Evolutionary conservation across 495 filamentous ascomycete species (phyloP).

Genomic region (Friedmanniomyces endolithicus): DNA sequence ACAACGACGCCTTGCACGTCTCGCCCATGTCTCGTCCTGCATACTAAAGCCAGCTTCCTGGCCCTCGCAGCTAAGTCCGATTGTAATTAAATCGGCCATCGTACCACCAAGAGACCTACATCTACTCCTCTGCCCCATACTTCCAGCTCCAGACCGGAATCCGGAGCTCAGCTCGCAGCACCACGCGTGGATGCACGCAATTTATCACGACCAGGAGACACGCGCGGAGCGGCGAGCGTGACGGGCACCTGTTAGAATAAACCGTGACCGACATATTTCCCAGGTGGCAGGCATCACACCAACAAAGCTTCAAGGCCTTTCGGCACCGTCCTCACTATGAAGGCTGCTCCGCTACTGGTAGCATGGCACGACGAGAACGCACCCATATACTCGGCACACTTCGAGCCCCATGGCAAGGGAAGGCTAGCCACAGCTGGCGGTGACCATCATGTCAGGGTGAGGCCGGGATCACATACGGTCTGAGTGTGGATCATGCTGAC

Average conservation of each 20-base stretch:
- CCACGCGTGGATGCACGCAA: no score
- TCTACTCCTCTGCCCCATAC: no score
- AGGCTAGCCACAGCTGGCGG: constrained; percentile 88
- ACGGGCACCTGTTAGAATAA: no score
- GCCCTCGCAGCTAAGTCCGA: neutral
- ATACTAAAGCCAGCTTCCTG: neutral
- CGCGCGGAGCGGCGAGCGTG: no score
- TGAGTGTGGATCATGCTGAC: neutral
- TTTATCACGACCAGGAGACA: no score
- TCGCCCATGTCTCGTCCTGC: neutral
- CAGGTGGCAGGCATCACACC: no score
- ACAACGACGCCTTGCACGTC: neutral
- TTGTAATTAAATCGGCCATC: neutral
- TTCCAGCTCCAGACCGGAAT: no score
- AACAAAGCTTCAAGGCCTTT: no score
- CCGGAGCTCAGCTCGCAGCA: no score
- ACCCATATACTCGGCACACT: constrained; percentile 91
- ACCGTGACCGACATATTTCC: no score
- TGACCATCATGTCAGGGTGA: constrained; percentile 91
- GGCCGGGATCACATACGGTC: constrained; percentile 27
- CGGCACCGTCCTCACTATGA: constrained; percentile 46
- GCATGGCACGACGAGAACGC: constrained; percentile 93
- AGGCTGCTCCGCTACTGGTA: constrained; percentile 78
- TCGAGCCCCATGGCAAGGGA: constrained; percentile 85
- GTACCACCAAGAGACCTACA: neutral